These are phyloP conservation scores for Sporobolomyces roseus DNA, from an alignment of 768 basidiomycete species.

Conservation along the genomic window DNA sequence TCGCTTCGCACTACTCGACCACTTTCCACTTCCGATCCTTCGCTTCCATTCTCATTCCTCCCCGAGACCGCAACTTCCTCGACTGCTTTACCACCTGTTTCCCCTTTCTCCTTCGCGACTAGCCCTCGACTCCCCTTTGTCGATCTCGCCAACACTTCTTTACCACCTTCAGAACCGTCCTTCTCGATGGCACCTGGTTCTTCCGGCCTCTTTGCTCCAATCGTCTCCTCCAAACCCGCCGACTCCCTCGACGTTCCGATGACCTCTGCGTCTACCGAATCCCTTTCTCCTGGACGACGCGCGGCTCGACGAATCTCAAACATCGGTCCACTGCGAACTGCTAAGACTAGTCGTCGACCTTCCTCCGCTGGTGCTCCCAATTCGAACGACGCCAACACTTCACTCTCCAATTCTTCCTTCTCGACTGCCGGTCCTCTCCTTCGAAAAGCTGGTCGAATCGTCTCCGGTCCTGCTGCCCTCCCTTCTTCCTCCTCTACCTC, in stretches of 20 bases:
- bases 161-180: not conserved
- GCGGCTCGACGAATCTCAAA: constrained; percentile 30
- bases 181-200: constrained; percentile 30
- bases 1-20: not conserved
- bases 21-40: constrained; percentile 5
- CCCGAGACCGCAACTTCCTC: not conserved
- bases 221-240: constrained; percentile 11
- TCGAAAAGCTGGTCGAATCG: not conserved
- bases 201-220: constrained; percentile 29
- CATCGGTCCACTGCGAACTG: constrained; percentile 36
- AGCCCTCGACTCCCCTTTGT: constrained; percentile 23
- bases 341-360: constrained; percentile 24
- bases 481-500: not conserved
- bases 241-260: constrained; percentile 12
- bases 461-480: constrained; percentile 2
- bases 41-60: constrained; percentile 28
- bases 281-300: constrained; percentile 1
- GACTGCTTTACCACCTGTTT: not conserved
- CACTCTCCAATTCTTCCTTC: not conserved
- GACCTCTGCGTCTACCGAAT: not conserved
- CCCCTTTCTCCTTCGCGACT: no score
- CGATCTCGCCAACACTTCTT: constrained; percentile 27
- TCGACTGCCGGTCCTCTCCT: not conserved
- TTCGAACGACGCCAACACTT: not conserved
- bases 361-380: constrained; percentile 13